A percentile compares a stretch with the other conserved stretches of the same genome.
Evolutionary conservation across 208 protist species (phyloP).

Genomic region (Vickermania ingenoplastis): DNA sequence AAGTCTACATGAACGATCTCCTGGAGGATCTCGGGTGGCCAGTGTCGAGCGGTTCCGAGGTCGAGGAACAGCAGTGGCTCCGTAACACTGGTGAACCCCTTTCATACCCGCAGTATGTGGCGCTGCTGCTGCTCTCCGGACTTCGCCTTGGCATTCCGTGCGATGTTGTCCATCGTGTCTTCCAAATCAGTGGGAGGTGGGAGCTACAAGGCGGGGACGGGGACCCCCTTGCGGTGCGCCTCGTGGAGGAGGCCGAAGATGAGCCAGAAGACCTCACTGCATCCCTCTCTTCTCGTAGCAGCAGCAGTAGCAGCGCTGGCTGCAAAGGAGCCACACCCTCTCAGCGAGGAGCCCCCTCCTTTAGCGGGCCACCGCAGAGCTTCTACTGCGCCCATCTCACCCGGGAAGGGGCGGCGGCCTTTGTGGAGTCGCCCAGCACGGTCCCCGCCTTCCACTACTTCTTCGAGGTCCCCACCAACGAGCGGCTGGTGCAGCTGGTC

Average conservation of each 20-base stretch:
- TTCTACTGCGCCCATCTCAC: conserved; percentile 39
- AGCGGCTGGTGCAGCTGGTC: not conserved
- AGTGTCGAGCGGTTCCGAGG: too few relatives aligned
- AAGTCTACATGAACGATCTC: too few relatives aligned
- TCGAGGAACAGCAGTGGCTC: too few relatives aligned
- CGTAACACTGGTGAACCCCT: too few relatives aligned
- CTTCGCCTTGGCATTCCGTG: conserved; percentile 6
- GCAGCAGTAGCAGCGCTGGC: not conserved
- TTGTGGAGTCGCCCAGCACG: not conserved
- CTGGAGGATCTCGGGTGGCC: not conserved
- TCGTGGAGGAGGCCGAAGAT: not conserved
- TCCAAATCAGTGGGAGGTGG: not conserved
- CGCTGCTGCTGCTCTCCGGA: conserved; percentile 7
- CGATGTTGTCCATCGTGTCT: not conserved
- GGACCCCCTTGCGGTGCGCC: not conserved
- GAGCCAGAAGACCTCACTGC: not conserved
- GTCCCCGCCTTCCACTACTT: conserved; percentile 1
- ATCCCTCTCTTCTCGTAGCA: not conserved
- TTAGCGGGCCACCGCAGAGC: not conserved
- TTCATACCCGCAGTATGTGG: conserved; percentile 11
- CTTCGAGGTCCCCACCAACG: not conserved
- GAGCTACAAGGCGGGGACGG: not conserved
- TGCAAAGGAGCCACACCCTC: not conserved
- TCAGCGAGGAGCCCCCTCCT: not conserved
- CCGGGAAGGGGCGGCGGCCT: conserved; percentile 24